Evolutionary conservation across 805 yeast species (phyloP), one percentile per base, ranked within the genome.

Genomic region (Lachancea sp.): DNA sequence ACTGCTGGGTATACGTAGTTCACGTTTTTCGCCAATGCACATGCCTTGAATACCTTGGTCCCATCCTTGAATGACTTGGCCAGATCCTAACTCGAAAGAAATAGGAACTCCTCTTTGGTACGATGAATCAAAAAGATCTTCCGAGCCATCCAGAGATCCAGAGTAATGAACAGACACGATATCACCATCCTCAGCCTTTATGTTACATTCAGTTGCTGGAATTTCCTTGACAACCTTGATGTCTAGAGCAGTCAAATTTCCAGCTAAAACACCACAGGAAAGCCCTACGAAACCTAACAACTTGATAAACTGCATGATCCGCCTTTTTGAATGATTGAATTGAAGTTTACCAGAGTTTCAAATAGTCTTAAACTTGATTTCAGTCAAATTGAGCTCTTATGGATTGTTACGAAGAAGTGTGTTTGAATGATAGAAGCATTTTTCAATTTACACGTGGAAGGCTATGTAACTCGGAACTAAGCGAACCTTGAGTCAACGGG

Each of bases 11-110:
- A 90, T 86, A 25, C 79, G 76, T 55, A 89, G 71, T 54, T 75
- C 81, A 60, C 96, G 77, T 68, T 81, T 73, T 65, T 89, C 96
- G 38, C 96, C 96, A 62, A 86, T 70, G 66, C 97, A 89, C 95
- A 85, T 85, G 29, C 83, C 80, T 32, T 71, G 55, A 41, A 88
- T 68, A 35, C 96, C 96, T 65, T 82, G 78, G 51, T 89, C 97
- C 96, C 96, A 89, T 48, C 97, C 96, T 49, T 72, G 59, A 59
- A 89, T 89, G 27, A 89, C 96, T 56, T 77, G 82, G 4, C 95
- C 90, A 20, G 66, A 63, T 35, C 96, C 97, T 44, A 90, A 67
- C n/a, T 66, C 66, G 65, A 89, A 89, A 35, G 72, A 62, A 49
- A 89, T 70, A 38, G 97, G 96, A 37, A 63, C 55, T 12, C 78